Base-by-base conservation (phyloP, 2,329 filamentous ascomycete genomes). In the Ampelomyces quisqualis region DNA sequence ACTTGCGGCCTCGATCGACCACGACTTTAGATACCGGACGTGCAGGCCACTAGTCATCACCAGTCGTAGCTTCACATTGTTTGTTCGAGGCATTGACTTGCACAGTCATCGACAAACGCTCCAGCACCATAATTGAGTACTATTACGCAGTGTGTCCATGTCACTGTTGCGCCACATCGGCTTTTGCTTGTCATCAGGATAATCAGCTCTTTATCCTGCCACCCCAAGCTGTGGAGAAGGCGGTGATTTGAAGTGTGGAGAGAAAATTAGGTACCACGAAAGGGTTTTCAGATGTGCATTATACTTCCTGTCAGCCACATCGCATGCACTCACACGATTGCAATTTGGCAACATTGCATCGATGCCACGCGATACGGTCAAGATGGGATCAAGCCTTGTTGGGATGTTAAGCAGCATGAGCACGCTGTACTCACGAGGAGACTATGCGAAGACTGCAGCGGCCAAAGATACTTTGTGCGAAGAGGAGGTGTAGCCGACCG, bases 401-500 rank as follows among this genome's bases (percentile, higher is more conserved):
- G 31, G 20, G 40, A 47, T 17, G 43, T 57, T 29, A 48, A 47
- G 36, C 51, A 58, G 38, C 51, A 57, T 35, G 26, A 41, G 5
- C 40, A 52, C 19, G 40, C 55, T 1, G 56, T 58, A 15, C 11
- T 52, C 18, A 54, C 50, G 7, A 39, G 47, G 18, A 52, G 52
- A 29, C 29, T 40, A 5, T 60, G 53, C 38, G 34, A 48, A 23
- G 42, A 55, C 18, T 57, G 55, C 36, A 51, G 50, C 14, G 49
- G 50, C 5, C 49, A 49, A 10, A 43, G 51, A 26, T 30, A 64
- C n/a, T 58, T 57, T 30, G 49, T 45, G 21, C 44, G 58, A 40
- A 53, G 58, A 49, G 57, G 53, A 20, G 60, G 56, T 14, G 40
- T 62, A 30, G 57, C 58, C n/a, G 58, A 51, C n/a, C 54, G 53